Evolutionary conservation across 2,329 filamentous ascomycete genomes (phyloP), one percentile per base, ranked within the genome.

Genomic region (Cercospora zeina): DNA sequence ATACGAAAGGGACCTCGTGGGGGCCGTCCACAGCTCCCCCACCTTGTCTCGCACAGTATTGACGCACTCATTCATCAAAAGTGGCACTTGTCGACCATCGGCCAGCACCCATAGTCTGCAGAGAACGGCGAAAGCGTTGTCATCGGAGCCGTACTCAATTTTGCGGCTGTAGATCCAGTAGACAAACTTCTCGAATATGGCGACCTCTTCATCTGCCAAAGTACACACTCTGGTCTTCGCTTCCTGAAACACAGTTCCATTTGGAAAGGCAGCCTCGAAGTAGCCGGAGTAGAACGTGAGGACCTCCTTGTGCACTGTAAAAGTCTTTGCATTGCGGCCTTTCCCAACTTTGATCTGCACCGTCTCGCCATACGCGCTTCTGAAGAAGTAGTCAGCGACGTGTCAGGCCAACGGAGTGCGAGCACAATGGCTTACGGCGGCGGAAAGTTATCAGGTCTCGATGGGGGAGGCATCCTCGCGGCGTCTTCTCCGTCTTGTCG

Each of bases 331-430:
- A 3, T 33, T 27, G 16, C 37, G 16, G 14, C 54, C 59, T 37
- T 30, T 34, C 5, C 67, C 67, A 33, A 67, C 63, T 16, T 30
- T 50, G 31, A 68, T 54, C 8, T 61, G 56, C 21, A 64, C 33
- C 70, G 85, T 82, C 69, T 78, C 84, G 67, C 91, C 89, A 59
- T 59, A 63, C 54, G 42, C 14, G 6, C 30, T 27, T 34, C 31
- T 39, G 24, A 47, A 37, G n/a, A 1, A 16, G n/a, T 50, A 10
- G 51, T 49, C n/a, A 47, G 31, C 14, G 1, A 33, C 8, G 11
- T 14, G 13, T n/a, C 31, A n/a, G 2, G 8, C 10, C n/a, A 13
- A 10, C 24, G 27, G 4, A 14, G 16, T n/a, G 54, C 16, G n/a
- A 30, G 16, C 9, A 13, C 10, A 19, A 13, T 21, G 8, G 50